phyloP scores from a whole-genome alignment of 2,329 filamentous ascomycete species.

The Colletotrichum lini region DNA sequence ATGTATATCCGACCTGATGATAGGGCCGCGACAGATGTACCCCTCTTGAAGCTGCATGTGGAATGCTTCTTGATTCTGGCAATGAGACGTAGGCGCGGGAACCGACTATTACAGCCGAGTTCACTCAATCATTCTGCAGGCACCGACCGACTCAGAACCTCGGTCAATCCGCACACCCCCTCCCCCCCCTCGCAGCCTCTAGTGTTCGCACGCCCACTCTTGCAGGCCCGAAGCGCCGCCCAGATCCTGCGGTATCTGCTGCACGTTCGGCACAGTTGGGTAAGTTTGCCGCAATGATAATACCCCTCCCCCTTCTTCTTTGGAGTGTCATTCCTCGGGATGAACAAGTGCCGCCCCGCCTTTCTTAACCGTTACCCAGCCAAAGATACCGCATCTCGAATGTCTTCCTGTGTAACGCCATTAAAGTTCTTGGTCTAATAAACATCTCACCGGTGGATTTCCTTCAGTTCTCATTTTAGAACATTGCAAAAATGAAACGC shows the following conservation, averaged over 20 bases:
- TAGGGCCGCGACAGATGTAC: neutral
- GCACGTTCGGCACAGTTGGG: neutral
- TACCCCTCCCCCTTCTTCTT: neutral
- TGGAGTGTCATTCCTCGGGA: too few relatives aligned
- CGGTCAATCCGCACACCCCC: neutral
- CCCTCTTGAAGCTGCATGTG: neutral
- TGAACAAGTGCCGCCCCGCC: too few relatives aligned
- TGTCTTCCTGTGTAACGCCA: too few relatives aligned
- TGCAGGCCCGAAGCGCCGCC: neutral
- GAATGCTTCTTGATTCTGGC: too few relatives aligned
- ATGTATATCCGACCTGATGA: too few relatives aligned
- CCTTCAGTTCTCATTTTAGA: too few relatives aligned
- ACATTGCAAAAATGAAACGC: too few relatives aligned
- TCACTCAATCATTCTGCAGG: neutral
- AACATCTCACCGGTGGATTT: too few relatives aligned
- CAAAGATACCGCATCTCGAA: too few relatives aligned
- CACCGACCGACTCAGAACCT: neutral
- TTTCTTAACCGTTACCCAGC: too few relatives aligned
- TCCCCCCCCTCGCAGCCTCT: too few relatives aligned
- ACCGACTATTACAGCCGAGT: neutral
- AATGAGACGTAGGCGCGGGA: neutral
- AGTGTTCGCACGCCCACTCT: neutral
- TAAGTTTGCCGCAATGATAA: neutral
- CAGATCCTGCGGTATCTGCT: neutral
- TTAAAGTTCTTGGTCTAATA: too few relatives aligned